Evolutionary conservation across 495 filamentous ascomycete genomes (phyloP).

Genomic region (Annulohypoxylon nitens): DNA sequence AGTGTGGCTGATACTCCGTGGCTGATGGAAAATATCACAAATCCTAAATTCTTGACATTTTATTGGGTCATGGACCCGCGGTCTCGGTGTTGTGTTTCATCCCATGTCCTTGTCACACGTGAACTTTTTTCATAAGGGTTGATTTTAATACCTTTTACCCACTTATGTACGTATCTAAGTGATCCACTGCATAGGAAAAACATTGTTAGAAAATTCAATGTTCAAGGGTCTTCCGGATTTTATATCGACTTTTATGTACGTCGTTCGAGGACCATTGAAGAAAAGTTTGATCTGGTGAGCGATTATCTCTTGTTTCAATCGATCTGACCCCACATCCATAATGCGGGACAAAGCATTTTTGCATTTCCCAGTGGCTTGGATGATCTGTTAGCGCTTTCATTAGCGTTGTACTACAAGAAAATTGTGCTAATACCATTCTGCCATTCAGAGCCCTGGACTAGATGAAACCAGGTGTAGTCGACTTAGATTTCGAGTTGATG

Average conservation of each 20-base stretch:
- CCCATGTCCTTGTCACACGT: slow-evolving; percentile 9
- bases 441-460: neutral
- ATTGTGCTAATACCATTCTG: neutral
- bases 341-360: slow-evolving; percentile 9
- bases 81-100: slow-evolving; percentile 2
- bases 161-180: neutral
- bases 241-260: too few species aligned
- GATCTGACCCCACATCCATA: neutral
- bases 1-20: slow-evolving; percentile 36
- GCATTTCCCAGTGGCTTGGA: slow-evolving; percentile 19
- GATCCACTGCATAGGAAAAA: neutral
- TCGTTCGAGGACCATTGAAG: neutral
- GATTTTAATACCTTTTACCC: neutral
- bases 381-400: slow-evolving; percentile 26
- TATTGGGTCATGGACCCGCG: slow-evolving; percentile 24
- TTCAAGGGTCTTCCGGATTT: too few species aligned
- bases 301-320: slow-evolving; percentile 7
- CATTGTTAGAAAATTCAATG: too few species aligned
- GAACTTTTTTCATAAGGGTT: neutral
- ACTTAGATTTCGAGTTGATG: slow-evolving; percentile 14
- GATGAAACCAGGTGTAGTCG: slow-evolving; percentile 25
- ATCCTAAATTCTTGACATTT: slow-evolving; percentile 17
- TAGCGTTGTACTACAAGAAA: slow-evolving; percentile 7
- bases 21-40: slow-evolving; percentile 28
- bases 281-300: neutral